Evolutionary conservation across 2,329 filamentous ascomycete genomes (phyloP), one percentile per base, ranked within the genome.

Genomic region (Fusarium proliferatum): DNA sequence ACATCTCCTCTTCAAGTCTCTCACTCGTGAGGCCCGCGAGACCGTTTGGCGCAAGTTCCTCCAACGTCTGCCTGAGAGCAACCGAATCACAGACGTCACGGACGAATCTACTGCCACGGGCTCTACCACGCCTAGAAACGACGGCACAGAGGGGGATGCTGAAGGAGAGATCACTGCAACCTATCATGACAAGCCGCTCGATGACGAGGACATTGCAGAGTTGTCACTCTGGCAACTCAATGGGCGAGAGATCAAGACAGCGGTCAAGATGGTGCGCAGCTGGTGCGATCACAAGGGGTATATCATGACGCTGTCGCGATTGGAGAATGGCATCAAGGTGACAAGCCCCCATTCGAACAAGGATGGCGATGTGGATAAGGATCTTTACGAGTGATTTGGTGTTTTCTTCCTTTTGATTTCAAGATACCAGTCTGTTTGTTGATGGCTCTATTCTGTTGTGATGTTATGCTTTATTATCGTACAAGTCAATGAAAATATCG

Each of bases 41-140:
- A 69, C 78, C 5, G 80, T 87, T 34, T 88, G 86, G 86, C 76
- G 79, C 46, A 87, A 87, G 72, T 87, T 87, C 74, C 76, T 86
- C 28, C 76, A 80, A 8, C 79, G 83, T 3, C 73, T 85, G 6
- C 78, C 80, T 5, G 71, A 67, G 11, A 43, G 34, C 39, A 46
- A 43, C n/a, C 57, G 49, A 26, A 60, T 63, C 55, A 63, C 55
- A 7, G 61, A 55, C 4, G 39, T 64, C 36, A 62, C 34, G 3
- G 67, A 59, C 3, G 55, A 71, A 8, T 38, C 45, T 36, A 21
- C 45, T n/a, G 48, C 51, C 8, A 71, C 68, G 1, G 67, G 56
- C 46, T 58, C 62, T 19, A 52, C 67, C 13, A 64, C 64, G 12
- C 68, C 69, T 17, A 45, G 45, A 3, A 63, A 65, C 26, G 59